Evolutionary conservation across 192 early-diverging fungal genomes (phyloP).

Genomic region (Radiomyces spectabilis): DNA sequence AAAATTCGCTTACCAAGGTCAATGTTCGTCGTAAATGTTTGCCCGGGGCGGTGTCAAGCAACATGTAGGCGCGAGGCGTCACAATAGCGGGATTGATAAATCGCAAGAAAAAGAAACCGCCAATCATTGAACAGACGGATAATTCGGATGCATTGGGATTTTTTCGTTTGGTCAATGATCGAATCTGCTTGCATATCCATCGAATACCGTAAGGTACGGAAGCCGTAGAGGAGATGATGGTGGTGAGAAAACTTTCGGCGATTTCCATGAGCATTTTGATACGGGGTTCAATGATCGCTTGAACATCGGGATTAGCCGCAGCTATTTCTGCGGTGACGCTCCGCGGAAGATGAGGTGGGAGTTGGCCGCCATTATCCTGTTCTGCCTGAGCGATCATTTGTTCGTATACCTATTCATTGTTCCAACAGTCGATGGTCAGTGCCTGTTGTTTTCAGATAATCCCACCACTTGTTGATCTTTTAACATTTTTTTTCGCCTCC

Average conservation of each 20-base stretch:
- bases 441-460: too few species aligned
- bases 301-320: conserved; percentile 73
- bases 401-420: conserved; percentile 63
- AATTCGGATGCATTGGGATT: conserved; percentile 86
- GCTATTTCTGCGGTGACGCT: conserved; percentile 80
- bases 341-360: conserved; percentile 58
- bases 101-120: conserved; percentile 94
- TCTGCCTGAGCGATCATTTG: conserved; percentile 77
- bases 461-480: too few species aligned
- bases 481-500: too few species aligned
- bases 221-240: conserved; percentile 75
- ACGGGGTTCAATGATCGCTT: conserved; percentile 76
- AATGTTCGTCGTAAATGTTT: conserved; percentile 78
- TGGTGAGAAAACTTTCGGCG: conserved; percentile 76
- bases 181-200: conserved; percentile 98
- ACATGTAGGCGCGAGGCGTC: conserved; percentile 91
- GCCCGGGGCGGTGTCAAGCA: conserved; percentile 74
- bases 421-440: too few species aligned
- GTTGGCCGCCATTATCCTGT: conserved; percentile 46
- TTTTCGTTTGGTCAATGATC: conserved; percentile 84
- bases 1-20: conserved; percentile 55
- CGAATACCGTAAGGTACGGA: conserved; percentile 93
- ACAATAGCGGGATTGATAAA: conserved; percentile 98
- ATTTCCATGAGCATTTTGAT: conserved; percentile 80
- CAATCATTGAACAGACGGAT: conserved; percentile 90